phyloP scores from a whole-genome alignment of 2,329 filamentous ascomycete genomes.

The Exophiala lecanii-corni region DNA sequence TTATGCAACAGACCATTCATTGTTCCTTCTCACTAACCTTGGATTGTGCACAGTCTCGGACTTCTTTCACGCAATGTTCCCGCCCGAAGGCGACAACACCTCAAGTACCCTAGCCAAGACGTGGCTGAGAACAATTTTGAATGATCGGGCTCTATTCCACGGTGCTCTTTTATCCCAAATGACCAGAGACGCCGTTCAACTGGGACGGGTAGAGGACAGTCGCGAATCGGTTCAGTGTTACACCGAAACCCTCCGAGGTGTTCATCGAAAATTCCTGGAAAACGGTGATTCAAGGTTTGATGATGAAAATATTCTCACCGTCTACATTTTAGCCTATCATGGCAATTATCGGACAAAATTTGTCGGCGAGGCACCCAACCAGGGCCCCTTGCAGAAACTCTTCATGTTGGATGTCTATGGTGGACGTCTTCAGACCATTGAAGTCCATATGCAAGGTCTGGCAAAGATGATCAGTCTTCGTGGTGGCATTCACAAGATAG shows the following conservation, averaged over 20 bases:
- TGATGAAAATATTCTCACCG: slow-evolving; percentile 35
- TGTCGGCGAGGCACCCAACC: slow-evolving; percentile 29
- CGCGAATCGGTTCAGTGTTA: slow-evolving; percentile 20
- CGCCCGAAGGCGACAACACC: slow-evolving; percentile 12
- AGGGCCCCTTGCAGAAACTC: slow-evolving; percentile 32
- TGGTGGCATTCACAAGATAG: slow-evolving; percentile 35
- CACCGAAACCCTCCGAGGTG: slow-evolving; percentile 33
- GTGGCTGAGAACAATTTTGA: slow-evolving; percentile 19
- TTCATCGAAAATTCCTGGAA: slow-evolving; percentile 31
- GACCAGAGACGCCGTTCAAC: slow-evolving; percentile 15
- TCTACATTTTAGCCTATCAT: slow-evolving; percentile 34
- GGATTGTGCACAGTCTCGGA: too few species aligned
- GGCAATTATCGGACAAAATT: slow-evolving; percentile 25
- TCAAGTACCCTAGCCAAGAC: slow-evolving; percentile 11
- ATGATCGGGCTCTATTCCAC: slow-evolving; percentile 21
- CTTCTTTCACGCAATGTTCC: slow-evolving; percentile 19
- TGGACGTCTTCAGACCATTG: slow-evolving; percentile 31
- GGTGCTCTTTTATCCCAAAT: slow-evolving; percentile 22
- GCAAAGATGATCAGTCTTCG: slow-evolving; percentile 34
- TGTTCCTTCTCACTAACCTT: too few species aligned
- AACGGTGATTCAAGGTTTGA: slow-evolving; percentile 31
- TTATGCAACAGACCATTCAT: too few species aligned
- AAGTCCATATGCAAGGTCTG: slow-evolving; percentile 33
- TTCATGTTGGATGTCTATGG: slow-evolving; percentile 38
- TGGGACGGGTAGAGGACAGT: slow-evolving; percentile 9